These are phyloP conservation scores for Chionographis japonica DNA, from an alignment of 106 monocot genomes.

Conservation along the genomic window DNA sequence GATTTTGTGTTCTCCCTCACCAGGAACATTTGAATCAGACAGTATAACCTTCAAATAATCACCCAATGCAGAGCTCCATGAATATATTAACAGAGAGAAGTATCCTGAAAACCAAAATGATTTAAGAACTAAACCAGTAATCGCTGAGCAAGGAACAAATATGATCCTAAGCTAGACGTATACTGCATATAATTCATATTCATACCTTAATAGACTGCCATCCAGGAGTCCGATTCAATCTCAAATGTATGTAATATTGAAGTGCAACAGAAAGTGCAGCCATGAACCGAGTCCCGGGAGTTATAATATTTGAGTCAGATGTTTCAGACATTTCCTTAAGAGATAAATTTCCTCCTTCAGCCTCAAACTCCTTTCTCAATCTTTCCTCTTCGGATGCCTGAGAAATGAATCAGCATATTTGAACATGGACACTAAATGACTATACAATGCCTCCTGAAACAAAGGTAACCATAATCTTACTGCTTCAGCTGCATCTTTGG, in stretches of 20 bases:
- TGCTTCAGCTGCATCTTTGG: conserved; percentile 85
- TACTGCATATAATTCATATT: conserved; percentile 24
- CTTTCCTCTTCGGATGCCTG: conserved; percentile 79
- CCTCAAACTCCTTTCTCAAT: conserved; percentile 65
- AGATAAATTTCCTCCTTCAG: conserved; percentile 42
- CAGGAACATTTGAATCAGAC: conserved; percentile 98
- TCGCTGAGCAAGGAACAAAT: conserved; percentile 20
- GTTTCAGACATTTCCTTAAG: conserved; percentile 45
- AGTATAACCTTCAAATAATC: conserved; percentile 90
- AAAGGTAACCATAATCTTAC: conserved; percentile 28
- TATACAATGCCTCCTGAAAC: neutral
- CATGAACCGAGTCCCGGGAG: conserved; percentile 95
- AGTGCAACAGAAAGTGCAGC: conserved; percentile 73
- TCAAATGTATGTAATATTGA: conserved; percentile 78
- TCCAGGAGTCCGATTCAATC: conserved; percentile 58
- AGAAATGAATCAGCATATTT: neutral
- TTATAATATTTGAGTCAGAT: conserved; percentile 92
- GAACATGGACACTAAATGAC: neutral
- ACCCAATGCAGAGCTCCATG: conserved; percentile 62
- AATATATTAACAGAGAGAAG: conserved; percentile 67
- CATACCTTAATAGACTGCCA: conserved; percentile 81
- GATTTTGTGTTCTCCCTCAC: conserved; percentile 97
- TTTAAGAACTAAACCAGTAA: conserved; percentile 65
- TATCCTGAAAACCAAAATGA: conserved; percentile 57
- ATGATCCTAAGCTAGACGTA: conserved; percentile 20